Evolutionary conservation across 2,329 filamentous ascomycete genomes (phyloP).

Genomic region (Rutstroemia sp.): DNA sequence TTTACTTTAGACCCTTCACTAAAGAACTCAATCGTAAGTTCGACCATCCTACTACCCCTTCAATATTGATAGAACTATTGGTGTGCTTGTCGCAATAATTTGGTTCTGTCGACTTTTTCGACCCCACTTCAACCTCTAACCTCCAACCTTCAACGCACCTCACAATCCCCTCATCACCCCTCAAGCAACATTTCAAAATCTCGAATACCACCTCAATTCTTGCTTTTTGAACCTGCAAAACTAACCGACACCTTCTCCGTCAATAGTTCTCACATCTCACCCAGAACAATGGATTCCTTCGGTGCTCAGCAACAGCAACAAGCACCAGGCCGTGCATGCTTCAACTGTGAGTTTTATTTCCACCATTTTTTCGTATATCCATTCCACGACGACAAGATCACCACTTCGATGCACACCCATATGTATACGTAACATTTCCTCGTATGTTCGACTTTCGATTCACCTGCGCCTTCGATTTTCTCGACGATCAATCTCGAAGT

Average conservation of each 20-base stretch:
- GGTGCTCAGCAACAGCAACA: not conserved
- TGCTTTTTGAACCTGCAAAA: not conserved
- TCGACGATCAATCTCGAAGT: too few relatives aligned
- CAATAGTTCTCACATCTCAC: slow-evolving; percentile 11
- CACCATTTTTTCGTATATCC: not conserved
- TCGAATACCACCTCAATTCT: not conserved
- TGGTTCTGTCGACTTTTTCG: too few relatives aligned
- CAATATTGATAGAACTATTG: too few relatives aligned
- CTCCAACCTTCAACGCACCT: too few relatives aligned
- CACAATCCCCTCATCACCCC: not conserved
- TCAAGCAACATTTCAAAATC: too few relatives aligned
- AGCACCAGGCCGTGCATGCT: slow-evolving; percentile 37
- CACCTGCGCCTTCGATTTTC: not conserved
- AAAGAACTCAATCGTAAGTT: too few relatives aligned
- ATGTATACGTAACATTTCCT: not conserved
- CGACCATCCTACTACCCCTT: too few relatives aligned
- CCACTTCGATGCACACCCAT: not conserved
- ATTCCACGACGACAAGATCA: not conserved
- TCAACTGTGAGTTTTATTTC: slow-evolving; percentile 40
- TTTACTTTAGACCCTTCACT: too few relatives aligned
- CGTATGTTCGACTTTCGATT: not conserved
- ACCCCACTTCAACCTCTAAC: slow-evolving; percentile 7
- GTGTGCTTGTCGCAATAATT: not conserved
- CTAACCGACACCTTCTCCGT: slow-evolving; percentile 7
- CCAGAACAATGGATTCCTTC: slow-evolving; percentile 28